These are phyloP conservation scores for Verticillium zaregamsianum DNA, from an alignment of 2,329 filamentous ascomycete genomes.

Conservation along the genomic window DNA sequence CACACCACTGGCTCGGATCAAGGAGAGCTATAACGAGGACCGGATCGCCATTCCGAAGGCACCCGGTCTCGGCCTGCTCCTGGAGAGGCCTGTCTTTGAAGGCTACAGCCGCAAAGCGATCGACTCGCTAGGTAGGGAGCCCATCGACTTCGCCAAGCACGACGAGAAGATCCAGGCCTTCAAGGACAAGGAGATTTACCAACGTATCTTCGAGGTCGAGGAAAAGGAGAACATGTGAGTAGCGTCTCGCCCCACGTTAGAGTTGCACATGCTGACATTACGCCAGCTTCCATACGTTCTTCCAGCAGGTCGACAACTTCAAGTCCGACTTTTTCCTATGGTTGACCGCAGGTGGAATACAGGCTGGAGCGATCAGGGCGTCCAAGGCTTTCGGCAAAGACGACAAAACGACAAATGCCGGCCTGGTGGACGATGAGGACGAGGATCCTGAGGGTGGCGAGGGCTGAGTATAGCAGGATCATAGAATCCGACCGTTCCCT, in stretches of 20 bases:
- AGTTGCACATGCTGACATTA: slow-evolving; percentile 9
- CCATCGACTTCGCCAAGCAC: slow-evolving; percentile 75
- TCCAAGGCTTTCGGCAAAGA: slow-evolving; percentile 34
- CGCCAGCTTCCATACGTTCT: slow-evolving; percentile 70
- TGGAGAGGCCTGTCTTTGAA: slow-evolving; percentile 90
- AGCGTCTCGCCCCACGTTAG: background rate
- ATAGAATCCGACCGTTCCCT: background rate
- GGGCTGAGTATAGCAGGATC: slow-evolving; percentile 21
- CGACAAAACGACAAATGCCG: slow-evolving; percentile 26
- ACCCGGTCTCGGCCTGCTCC: slow-evolving; percentile 78
- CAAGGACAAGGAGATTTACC: slow-evolving; percentile 89
- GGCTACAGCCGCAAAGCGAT: slow-evolving; percentile 75
- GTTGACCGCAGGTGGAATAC: slow-evolving; percentile 65
- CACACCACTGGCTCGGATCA: slow-evolving; percentile 65
- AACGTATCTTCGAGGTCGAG: slow-evolving; percentile 85
- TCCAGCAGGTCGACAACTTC: slow-evolving; percentile 75
- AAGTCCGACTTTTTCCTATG: slow-evolving; percentile 69
- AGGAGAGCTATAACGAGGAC: slow-evolving; percentile 65
- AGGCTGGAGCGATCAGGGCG: slow-evolving; percentile 48
- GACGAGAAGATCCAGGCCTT: slow-evolving; percentile 79
- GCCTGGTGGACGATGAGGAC: slow-evolving; percentile 41
- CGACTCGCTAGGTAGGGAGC: slow-evolving; percentile 57
- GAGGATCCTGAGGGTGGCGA: slow-evolving; percentile 42
- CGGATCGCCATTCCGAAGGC: slow-evolving; percentile 91
- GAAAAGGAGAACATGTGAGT: slow-evolving; percentile 82